Conservation (phyloP, 148 eudicot genomes). For the Cornus florida region DNA sequence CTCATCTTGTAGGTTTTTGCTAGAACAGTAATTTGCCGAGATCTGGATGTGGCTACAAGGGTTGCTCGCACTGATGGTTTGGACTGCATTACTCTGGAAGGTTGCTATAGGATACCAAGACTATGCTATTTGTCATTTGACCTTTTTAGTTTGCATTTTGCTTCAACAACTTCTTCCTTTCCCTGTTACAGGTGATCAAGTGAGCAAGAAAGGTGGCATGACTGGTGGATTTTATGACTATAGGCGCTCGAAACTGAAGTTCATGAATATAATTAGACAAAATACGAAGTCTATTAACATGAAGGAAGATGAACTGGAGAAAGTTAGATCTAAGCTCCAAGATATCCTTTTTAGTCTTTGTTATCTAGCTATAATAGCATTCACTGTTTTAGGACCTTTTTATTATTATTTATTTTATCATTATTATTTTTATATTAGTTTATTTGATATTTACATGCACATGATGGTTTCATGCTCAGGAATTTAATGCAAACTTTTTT, state of each 20-base stretch:
- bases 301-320: constrained; percentile 62
- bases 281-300: constrained; percentile 43
- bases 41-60: constrained; percentile 91
- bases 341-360: constrained; percentile 68
- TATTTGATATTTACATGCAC: neutral
- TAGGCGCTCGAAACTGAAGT: constrained; percentile 88
- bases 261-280: constrained; percentile 73
- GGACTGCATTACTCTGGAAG: constrained; percentile 97
- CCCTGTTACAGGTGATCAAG: constrained; percentile 84
- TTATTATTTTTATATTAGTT: neutral
- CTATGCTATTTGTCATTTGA: constrained; percentile 7
- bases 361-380: neutral
- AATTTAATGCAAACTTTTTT: neutral
- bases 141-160: constrained; percentile 2
- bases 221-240: constrained; percentile 96
- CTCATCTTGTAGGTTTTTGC: constrained; percentile 66
- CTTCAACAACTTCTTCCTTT: constrained; percentile 19
- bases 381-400: neutral
- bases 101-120: constrained; percentile 28
- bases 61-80: constrained; percentile 90
- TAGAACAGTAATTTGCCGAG: constrained; percentile 87
- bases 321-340: constrained; percentile 64
- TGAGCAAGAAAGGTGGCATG: constrained; percentile 99
- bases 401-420: neutral
- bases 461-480: neutral